Base-by-base conservation (phyloP, 192 early-diverging fungal genomes). In the Lobosporangium transversale region DNA sequence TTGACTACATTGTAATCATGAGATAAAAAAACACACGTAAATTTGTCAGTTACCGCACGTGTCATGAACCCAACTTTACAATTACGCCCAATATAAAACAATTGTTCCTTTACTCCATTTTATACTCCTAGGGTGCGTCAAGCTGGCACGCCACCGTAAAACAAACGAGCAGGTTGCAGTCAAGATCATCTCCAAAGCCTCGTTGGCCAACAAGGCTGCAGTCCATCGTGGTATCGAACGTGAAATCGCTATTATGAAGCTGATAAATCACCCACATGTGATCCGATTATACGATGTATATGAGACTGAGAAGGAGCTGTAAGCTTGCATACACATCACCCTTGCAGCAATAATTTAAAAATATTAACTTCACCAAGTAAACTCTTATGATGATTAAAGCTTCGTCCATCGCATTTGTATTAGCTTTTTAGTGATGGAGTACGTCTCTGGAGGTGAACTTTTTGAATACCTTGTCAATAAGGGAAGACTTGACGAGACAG, bases 401-500 rank as follows among this genome's bases (percentile, higher is more conserved):
- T 14, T 3, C 27, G 29, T 15, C n/a, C 3, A 14, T 50, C 27
- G 14, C 3, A 15, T 26, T 29, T 35, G 24, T 57, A 43, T 12
- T 56, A 76, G 73, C 2, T 76, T 76, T 36, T 65, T 94, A 26
- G 81, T 94, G 6, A 68, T 94, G 58, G 92, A 92, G 48, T 89
- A 89, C 75, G 82, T 90, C 12, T 74, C 82, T 31, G 91, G 90
- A 32, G 93, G 91, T 7, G 93, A 94, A 57, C 69, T 94, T 18
- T 94, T 92, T 71, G 91, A 94, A 55, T 87, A 85, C 48, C 84
- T 94, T n/a, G 69, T 79, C 54, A 80, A 90, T 68, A 78, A 57
- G 37, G 76, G 70, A 24, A 43, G 80, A 21, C 55, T 66, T 9
- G 71, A 71, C 31, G 70, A 89, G 53, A 68, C 83, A n/a, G 86